Conservation (phyloP, 2,329 filamentous ascomycete species). For the Coleophoma crateriformis region DNA sequence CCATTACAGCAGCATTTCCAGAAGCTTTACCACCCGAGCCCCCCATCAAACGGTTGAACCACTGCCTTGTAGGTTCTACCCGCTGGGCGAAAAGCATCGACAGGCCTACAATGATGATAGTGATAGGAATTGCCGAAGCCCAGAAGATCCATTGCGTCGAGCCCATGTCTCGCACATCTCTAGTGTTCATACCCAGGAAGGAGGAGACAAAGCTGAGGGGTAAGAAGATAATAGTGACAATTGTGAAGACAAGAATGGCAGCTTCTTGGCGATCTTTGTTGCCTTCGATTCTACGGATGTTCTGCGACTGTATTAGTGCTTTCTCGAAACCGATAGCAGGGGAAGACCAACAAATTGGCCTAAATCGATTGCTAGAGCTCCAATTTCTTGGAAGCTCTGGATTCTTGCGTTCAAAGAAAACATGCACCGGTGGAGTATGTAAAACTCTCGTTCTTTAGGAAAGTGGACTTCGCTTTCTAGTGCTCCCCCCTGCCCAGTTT, state of each 20-base stretch:
- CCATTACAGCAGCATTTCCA: too few species aligned
- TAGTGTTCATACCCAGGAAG: slow-evolving; percentile 28
- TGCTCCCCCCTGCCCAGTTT: slow-evolving; percentile 9
- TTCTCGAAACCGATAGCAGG: background rate
- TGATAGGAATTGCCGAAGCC: slow-evolving; percentile 23
- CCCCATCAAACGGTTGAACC: too few species aligned
- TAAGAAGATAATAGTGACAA: slow-evolving; percentile 29
- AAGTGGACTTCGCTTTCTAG: background rate
- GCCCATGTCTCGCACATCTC: slow-evolving; percentile 24
- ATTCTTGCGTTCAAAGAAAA: background rate
- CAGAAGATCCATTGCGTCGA: slow-evolving; percentile 26
- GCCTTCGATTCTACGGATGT: slow-evolving; percentile 17
- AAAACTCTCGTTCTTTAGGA: background rate
- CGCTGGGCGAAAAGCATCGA: slow-evolving; percentile 9
- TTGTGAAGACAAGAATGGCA: slow-evolving; percentile 27
- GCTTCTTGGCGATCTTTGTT: slow-evolving; percentile 23
- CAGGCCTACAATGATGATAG: slow-evolving; percentile 17
- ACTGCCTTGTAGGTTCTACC: too few species aligned
- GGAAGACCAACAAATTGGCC: background rate
- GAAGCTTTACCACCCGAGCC: too few species aligned
- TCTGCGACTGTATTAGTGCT: slow-evolving; percentile 3
- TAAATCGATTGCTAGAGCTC: slow-evolving; percentile 28
- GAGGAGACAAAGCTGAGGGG: slow-evolving; percentile 24
- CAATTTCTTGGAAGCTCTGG: background rate
- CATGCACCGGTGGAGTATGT: background rate